Evolutionary conservation across 305 asterid species (phyloP), one percentile per base, ranked within the genome.

Genomic region (Solanum hybrid): DNA sequence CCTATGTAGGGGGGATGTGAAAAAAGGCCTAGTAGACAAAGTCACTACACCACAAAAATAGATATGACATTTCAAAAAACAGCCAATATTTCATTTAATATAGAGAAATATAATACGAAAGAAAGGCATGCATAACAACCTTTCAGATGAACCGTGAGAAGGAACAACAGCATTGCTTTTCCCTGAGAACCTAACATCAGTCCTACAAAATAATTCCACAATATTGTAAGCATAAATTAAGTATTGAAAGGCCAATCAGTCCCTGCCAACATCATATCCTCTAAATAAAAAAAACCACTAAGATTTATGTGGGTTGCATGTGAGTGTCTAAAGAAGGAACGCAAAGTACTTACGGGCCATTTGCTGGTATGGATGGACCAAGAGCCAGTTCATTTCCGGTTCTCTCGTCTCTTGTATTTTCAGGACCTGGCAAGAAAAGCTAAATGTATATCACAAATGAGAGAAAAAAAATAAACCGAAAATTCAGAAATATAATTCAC

Each of bases 341-440:
- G 31, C 71, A 90, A 89, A 57, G 80, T 42, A 86, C 99, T 67
- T 94, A 96, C 99, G 88, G 31, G 86, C 91, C 89, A 89, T 93
- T 93, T 69, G 94, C 86, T 88, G 95, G 97, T 90, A 93, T 90
- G 13, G 96, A 69, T 69, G 99, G 95, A 93, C 96, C 94, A 89
- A 94, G 76, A 89, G 93, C 95, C 91, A 96, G 91, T 91, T 94
- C 96, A 86, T 89, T 93, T 90, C 88, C 93, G 33, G 92, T 79
- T 34, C 89, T 95, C 57, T 92, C 95, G 86, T 92, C 95, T 86
- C 90, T 91, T 35, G 96, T 90, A 90, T 90, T 92, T 91, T 94
- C 98, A 79, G 99, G 97, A 90, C 98, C 99, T 97, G 95, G 88
- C 92, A 89, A 90, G 80, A 87, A 35, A 88, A 88, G 51, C 86